Percentiles rank a stretch among this genome's conserved stretches.
These are phyloP conservation scores for Clitoria ternatea DNA, from an alignment of 306 rosid species.

Conservation along the genomic window DNA sequence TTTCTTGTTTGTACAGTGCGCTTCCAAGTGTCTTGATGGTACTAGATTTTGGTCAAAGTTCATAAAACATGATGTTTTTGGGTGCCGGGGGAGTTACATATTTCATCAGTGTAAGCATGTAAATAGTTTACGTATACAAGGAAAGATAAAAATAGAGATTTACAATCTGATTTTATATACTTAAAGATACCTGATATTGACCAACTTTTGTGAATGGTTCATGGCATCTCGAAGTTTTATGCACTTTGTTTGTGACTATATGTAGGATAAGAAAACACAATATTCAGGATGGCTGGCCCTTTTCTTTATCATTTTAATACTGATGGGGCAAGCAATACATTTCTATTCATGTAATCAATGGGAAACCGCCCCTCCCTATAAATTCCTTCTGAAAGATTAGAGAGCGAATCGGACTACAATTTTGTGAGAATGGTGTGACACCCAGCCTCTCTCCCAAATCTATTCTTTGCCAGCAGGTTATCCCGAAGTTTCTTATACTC, in stretches of 20 bases:
- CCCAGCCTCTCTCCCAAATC: no score
- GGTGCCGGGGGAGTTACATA: no score
- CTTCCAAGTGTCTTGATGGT: conserved; percentile 10
- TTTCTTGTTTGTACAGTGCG: conserved; percentile 24
- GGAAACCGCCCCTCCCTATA: no score
- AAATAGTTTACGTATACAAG: conserved; percentile 12
- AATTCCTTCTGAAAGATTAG: background rate
- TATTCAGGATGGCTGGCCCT: background rate
- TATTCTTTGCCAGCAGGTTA: no score
- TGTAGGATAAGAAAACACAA: background rate
- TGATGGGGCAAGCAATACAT: background rate
- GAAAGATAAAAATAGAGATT: background rate
- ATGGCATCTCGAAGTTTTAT: background rate
- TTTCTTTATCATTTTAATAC: background rate
- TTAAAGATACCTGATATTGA: background rate
- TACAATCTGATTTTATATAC: background rate
- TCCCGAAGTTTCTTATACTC: background rate
- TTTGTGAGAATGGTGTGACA: no score
- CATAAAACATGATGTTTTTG: conserved; percentile 5
- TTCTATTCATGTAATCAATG: background rate
- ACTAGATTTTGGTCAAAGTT: background rate
- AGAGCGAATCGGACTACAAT: background rate
- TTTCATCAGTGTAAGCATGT: conserved; percentile 29
- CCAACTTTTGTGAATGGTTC: background rate
- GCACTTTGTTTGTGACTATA: background rate